phyloP scores from a whole-genome alignment of 495 filamentous ascomycete genomes.

The Aspergillus sparsus region DNA sequence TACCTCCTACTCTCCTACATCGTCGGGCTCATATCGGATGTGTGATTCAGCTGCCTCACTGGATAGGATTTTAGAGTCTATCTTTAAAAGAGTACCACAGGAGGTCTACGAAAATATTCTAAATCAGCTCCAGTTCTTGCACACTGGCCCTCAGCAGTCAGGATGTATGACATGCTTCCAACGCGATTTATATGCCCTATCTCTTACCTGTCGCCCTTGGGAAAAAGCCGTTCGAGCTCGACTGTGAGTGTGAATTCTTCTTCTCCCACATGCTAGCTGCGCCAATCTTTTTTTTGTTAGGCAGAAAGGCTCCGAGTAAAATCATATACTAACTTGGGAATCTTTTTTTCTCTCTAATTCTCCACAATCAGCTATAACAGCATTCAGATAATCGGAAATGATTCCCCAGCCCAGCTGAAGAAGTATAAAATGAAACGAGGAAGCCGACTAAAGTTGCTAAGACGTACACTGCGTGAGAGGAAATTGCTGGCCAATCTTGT shows the following conservation, averaged over 20 bases:
- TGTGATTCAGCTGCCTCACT: conserved; percentile 43
- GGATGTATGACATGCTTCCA: conserved; percentile 77
- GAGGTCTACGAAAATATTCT: conserved; percentile 60
- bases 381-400: conserved; percentile 68
- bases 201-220: conserved; percentile 66
- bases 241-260: conserved; percentile 52
- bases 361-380: conserved; percentile 58
- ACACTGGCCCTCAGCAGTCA: conserved; percentile 43
- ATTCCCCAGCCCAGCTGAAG: conserved; percentile 63
- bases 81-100: conserved; percentile 54
- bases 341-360: neutral
- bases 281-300: no score
- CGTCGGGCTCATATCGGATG: conserved; percentile 37
- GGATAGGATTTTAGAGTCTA: conserved; percentile 35
- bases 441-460: conserved; percentile 69
- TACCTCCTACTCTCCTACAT: conserved; percentile 42
- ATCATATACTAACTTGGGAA: no score
- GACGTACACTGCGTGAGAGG: conserved; percentile 72
- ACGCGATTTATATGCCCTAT: conserved; percentile 69
- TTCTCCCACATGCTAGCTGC: neutral
- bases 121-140: conserved; percentile 50
- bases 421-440: conserved; percentile 67
- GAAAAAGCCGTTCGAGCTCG: conserved; percentile 63
- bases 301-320: no score
- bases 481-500: conserved; percentile 72